These are phyloP conservation scores for Cetraspora pellucida DNA, from an alignment of 192 early-diverging fungal genomes.

Conservation along the genomic window DNA sequence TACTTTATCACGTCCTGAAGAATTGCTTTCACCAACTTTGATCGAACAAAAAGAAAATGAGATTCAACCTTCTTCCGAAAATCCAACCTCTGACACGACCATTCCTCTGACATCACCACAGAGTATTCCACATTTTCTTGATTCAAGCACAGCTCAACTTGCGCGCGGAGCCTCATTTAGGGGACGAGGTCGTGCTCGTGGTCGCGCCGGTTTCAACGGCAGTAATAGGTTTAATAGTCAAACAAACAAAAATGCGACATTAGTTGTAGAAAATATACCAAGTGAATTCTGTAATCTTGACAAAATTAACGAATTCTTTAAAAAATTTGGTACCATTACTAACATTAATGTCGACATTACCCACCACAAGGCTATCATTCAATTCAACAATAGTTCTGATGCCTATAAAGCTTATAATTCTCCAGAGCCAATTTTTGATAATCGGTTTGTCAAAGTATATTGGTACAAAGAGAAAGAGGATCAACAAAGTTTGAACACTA, in stretches of 20 bases:
- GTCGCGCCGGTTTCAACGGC: conserved; percentile 43
- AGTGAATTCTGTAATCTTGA: conserved; percentile 64
- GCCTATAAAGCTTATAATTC: conserved; percentile 71
- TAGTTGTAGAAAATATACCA: conserved; percentile 81
- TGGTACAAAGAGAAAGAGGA: conserved; percentile 58
- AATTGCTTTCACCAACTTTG: conserved; percentile 4
- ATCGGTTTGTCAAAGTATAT: conserved; percentile 87
- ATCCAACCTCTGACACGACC: background rate
- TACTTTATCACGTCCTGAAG: conserved; percentile 38
- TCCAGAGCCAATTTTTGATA: conserved; percentile 80
- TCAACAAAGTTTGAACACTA: conserved; percentile 27
- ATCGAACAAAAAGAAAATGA: conserved; percentile 25
- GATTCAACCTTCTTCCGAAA: conserved; percentile 4
- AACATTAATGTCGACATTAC: conserved; percentile 69
- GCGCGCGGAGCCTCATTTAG: conserved; percentile 37
- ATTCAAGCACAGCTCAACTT: conserved; percentile 33
- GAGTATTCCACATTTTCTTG: conserved; percentile 19
- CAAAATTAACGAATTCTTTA: conserved; percentile 78
- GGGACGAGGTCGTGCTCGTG: conserved; percentile 53
- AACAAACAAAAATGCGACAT: conserved; percentile 48
- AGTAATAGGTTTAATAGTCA: conserved; percentile 39
- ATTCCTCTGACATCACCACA: conserved; percentile 1
- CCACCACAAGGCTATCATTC: conserved; percentile 61
- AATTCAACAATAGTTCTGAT: conserved; percentile 63
- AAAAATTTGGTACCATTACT: conserved; percentile 71